Evolutionary conservation across 768 basidiomycete species (phyloP), one percentile per base, ranked within the genome.

Genomic region (Lactarius sp.): DNA sequence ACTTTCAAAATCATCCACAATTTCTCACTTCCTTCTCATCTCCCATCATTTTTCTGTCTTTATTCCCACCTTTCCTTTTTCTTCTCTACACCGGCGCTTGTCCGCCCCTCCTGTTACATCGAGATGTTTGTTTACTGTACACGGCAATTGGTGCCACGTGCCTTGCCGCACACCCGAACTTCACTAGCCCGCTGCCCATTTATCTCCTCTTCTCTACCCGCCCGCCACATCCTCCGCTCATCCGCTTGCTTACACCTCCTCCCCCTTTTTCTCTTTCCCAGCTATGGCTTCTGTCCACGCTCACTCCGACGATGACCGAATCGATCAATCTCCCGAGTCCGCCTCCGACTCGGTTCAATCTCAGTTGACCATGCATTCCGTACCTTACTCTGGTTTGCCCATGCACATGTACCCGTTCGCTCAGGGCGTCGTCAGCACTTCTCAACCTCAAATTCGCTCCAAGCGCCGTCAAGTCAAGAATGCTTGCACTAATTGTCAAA

Each of bases 391-490:
- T 27, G 75, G 77, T 68, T 77, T 83, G 74, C 83, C 80, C 42
- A 82, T 85, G 80, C 86, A 86, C 73, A 85, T 88, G 79, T 89
- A 86, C 74, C 83, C 85, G 54, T 84, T 86, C 76, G 77, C 83
- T 59, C 77, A 80, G 44, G 78, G 79, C 66, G 52, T 78, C 73
- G 70, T 75, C 69, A 70, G 80, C 62, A 68, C 77, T 60, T 74
- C 79, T 60, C 77, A 80, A 36, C 79, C 81, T 66, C 78, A 81
- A 27, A 78, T 81, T 64, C 86, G 86, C 67, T 79, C 87, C 44
- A 93, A 93, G 75, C 89, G 91, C 68, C 80, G 87, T 58, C 91
- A 93, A 71, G 92, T 93, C 78, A 93, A 92, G 81, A 92, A 92
- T 68, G 91, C 91, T 57, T 93, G 92, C 75, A 92, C 90, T 37